phyloP scores from a whole-genome alignment of 2,329 filamentous ascomycete genomes.

The Botryotinia calthae region DNA sequence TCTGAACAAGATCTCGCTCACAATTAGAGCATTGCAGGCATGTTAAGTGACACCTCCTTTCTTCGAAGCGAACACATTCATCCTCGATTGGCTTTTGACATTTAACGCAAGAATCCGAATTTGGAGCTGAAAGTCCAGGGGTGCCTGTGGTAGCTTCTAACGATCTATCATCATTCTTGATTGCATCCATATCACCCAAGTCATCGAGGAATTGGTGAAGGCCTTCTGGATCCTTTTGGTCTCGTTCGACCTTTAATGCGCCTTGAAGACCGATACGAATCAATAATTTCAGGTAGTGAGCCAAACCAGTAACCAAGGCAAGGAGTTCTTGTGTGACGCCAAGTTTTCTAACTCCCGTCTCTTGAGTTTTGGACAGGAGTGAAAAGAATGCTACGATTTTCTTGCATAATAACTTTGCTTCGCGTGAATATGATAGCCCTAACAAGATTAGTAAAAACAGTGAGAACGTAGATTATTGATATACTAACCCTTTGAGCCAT shows the following conservation, averaged over 20 bases:
- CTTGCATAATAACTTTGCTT: slow-evolving; percentile 99
- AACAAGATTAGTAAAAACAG: slow-evolving; percentile 24
- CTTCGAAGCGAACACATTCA: slow-evolving; percentile 74
- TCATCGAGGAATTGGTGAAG: slow-evolving; percentile 81
- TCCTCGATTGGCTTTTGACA: slow-evolving; percentile 92
- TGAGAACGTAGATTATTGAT: background rate
- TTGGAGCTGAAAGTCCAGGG: slow-evolving; percentile 65
- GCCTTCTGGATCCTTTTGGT: slow-evolving; percentile 70
- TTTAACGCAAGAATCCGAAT: slow-evolving; percentile 78
- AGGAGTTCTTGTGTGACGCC: slow-evolving; percentile 97
- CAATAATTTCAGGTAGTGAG: slow-evolving; percentile 94
- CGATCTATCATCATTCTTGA: slow-evolving; percentile 68
- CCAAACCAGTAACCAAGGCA: slow-evolving; percentile 92
- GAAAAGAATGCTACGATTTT: slow-evolving; percentile 99
- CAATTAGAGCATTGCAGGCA: slow-evolving; percentile 74
- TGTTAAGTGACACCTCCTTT: slow-evolving; percentile 77
- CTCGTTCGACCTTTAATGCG: slow-evolving; percentile 84
- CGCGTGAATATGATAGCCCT: slow-evolving; percentile 87
- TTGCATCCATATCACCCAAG: slow-evolving; percentile 75
- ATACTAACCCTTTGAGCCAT: slow-evolving; percentile 72
- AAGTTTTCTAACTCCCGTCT: slow-evolving; percentile 82
- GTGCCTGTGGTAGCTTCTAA: slow-evolving; percentile 65
- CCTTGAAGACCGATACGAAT: slow-evolving; percentile 97
- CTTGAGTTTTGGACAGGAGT: slow-evolving; percentile 89
- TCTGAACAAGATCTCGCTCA: slow-evolving; percentile 66